Base-by-base conservation (phyloP, 768 basidiomycete genomes). In the Serpula lacrymans region DNA sequence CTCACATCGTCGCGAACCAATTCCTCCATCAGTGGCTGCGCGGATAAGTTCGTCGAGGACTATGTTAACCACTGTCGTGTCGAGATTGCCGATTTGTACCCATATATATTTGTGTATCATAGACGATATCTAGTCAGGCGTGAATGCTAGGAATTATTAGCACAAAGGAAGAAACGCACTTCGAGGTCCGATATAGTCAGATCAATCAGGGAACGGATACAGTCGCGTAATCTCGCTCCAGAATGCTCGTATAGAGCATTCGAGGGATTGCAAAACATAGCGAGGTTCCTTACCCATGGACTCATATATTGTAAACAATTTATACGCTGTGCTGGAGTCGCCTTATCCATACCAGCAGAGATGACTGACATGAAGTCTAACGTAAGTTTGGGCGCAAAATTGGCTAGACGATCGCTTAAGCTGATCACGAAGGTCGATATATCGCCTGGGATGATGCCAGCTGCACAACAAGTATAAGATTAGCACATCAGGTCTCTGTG, bases 351-450 rank as follows among this genome's bases (percentile, higher is more conserved):
- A 3, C 80, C 76, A 0, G 74, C 74, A 23, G 78, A 78, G 21
- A 93, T 87, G 60, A 93, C 92, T n/a, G 82, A 78, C 39, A 94
- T 68, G 62, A 95, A 89, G 60, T 95, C 92, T 13, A 95, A 67
- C 0, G 91, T 93, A 23, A 95, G 67, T 24, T 88, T 78, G 9
- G 92, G 90, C n/a, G 77, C 78, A 51, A 82, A 82, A 2, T 68
- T 69, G 3, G 89, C 79, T 12, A 92, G 63, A 30, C 74, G 76
- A 45, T 85, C 85, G 59, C 88, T 91, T 30, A 91, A 60, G 36
- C 71, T 69, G 7, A 71, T 61, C 17, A 84, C 75, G 46, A 87
- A 86, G 1, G 79, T 66, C 34, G 68, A 69, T 10, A 78, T 69
- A 46, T 82, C 79, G 3, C 83, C 80, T 12, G 84, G 83, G 36